Conservation (phyloP, 179 eudicot species). For the Dionaea muscipula region DNA sequence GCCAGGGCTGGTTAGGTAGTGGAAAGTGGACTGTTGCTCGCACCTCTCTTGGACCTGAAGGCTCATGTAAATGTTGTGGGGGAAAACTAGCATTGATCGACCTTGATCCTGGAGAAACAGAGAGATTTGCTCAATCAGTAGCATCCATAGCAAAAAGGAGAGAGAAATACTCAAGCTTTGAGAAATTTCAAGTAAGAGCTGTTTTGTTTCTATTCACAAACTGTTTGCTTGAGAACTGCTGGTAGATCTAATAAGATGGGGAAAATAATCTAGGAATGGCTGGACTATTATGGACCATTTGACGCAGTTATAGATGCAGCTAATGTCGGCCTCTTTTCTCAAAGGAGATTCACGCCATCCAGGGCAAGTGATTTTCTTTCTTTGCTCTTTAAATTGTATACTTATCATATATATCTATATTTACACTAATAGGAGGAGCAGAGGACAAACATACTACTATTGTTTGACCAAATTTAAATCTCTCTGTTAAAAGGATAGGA, state of each 20-base stretch:
- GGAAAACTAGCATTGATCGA: slow-evolving; percentile 67
- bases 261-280: slow-evolving; percentile 64
- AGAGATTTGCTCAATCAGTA: slow-evolving; percentile 71
- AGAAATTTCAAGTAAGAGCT: slow-evolving; percentile 69
- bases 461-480: too few relatives aligned
- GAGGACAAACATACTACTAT: too few relatives aligned
- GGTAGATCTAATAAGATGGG: slow-evolving; percentile 1
- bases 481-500: too few relatives aligned
- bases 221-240: neutral
- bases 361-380: slow-evolving; percentile 36
- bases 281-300: slow-evolving; percentile 78
- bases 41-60: slow-evolving; percentile 44
- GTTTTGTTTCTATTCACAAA: neutral
- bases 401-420: too few relatives aligned
- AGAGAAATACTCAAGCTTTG: slow-evolving; percentile 61
- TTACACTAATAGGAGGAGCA: too few relatives aligned
- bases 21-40: slow-evolving; percentile 63
- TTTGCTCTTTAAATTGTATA: neutral
- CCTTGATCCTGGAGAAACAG: slow-evolving; percentile 83
- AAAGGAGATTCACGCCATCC: slow-evolving; percentile 48
- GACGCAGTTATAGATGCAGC: slow-evolving; percentile 94
- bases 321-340: slow-evolving; percentile 68
- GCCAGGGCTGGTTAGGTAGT: slow-evolving; percentile 74
- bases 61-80: slow-evolving; percentile 65
- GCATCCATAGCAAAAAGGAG: slow-evolving; percentile 57